Conservation (phyloP, 202 grass and related monocot species). For the Saccharum hybrid region DNA sequence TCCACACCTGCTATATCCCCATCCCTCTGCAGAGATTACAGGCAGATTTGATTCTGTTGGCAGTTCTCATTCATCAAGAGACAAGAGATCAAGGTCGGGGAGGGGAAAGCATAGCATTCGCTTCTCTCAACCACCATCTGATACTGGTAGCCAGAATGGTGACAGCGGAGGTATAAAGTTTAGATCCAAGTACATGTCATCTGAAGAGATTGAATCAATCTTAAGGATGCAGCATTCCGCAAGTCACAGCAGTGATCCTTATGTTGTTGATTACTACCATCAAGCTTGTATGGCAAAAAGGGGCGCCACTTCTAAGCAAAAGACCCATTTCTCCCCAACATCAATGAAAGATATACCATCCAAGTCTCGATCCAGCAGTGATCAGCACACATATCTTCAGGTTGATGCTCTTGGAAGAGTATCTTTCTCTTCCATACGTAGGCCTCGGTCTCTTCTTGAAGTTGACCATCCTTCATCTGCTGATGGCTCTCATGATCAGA, state of each 20-base stretch:
- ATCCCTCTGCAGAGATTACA: slow-evolving; percentile 51
- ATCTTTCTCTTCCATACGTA: slow-evolving; percentile 90
- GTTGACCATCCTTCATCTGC: slow-evolving; percentile 58
- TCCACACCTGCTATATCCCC: slow-evolving; percentile 62
- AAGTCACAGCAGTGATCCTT: slow-evolving; percentile 93
- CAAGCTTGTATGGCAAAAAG: slow-evolving; percentile 93
- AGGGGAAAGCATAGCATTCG: slow-evolving; percentile 77
- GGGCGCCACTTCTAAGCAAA: slow-evolving; percentile 62
- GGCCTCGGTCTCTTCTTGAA: slow-evolving; percentile 83
- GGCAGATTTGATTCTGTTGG: slow-evolving; percentile 64
- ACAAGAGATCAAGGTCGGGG: slow-evolving; percentile 72
- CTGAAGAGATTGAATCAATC: slow-evolving; percentile 97
- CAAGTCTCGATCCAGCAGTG: slow-evolving; percentile 72
- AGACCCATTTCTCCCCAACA: slow-evolving; percentile 65
- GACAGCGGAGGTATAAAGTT: slow-evolving; percentile 70
- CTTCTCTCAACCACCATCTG: slow-evolving; percentile 65
- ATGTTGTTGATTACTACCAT: slow-evolving; percentile 92
- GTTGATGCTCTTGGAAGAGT: slow-evolving; percentile 80
- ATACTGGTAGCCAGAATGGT: slow-evolving; percentile 69
- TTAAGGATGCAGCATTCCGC: slow-evolving; percentile 93
- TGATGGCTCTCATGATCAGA: slow-evolving; percentile 66
- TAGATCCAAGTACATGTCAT: slow-evolving; percentile 94
- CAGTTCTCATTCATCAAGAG: slow-evolving; percentile 61
- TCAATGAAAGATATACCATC: slow-evolving; percentile 85
- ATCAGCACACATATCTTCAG: slow-evolving; percentile 83